phyloP scores from a whole-genome alignment of 306 rosid genomes.

The Castanea sativa region DNA sequence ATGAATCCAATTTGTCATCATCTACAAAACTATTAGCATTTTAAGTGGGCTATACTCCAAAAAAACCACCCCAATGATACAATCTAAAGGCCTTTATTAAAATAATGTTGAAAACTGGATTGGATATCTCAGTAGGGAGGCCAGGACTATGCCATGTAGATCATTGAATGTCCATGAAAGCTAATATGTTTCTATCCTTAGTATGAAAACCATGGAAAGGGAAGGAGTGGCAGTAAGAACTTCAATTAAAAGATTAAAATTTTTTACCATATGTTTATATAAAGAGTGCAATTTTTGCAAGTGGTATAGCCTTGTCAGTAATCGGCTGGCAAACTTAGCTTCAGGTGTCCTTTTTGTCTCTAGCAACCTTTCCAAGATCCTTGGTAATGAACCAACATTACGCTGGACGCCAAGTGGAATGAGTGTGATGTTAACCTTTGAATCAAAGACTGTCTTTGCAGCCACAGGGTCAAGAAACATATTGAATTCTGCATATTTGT shows the following conservation, averaged over 20 bases:
- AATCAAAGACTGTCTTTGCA: conserved; percentile 64
- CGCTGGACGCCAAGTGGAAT: conserved; percentile 69
- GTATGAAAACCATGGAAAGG: background rate
- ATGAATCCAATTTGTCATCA: background rate
- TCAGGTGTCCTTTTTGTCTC: conserved; percentile 53
- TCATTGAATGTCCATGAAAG: background rate
- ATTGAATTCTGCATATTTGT: conserved; percentile 77
- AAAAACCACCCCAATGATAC: too few species aligned
- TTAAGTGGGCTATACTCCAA: background rate
- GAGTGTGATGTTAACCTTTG: conserved; percentile 58
- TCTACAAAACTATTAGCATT: background rate
- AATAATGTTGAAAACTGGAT: background rate
- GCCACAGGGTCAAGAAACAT: conserved; percentile 87
- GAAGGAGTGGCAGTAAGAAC: background rate
- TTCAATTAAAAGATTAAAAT: background rate
- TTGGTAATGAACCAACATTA: conserved; percentile 47
- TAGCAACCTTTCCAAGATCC: conserved; percentile 21
- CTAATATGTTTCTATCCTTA: background rate
- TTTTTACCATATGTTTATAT: conserved; percentile 75
- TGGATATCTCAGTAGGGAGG: background rate
- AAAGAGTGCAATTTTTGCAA: conserved; percentile 49
- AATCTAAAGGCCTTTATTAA: background rate
- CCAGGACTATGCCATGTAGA: too few species aligned
- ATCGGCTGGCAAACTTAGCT: conserved; percentile 42
- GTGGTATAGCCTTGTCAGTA: conserved; percentile 44